Conservation (phyloP, 164 flowering plant species). For the Saururus chinensis region DNA sequence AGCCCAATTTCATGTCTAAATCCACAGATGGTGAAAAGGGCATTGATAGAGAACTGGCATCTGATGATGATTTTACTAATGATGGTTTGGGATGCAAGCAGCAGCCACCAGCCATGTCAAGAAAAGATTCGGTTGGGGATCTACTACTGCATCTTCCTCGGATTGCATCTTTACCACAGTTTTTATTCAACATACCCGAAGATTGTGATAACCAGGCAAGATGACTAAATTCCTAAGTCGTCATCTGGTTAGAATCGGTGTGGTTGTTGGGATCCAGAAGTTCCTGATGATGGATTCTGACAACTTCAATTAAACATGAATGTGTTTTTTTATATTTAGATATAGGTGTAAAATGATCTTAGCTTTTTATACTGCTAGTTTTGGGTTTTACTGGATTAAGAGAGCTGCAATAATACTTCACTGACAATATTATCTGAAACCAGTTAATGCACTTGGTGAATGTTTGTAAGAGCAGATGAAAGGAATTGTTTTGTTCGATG, state of each 20-base stretch:
- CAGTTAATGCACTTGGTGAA: too few relatives aligned
- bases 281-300: conserved; percentile 7
- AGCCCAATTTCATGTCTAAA: conserved; percentile 5
- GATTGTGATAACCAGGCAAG: conserved; percentile 39
- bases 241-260: background rate
- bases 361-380: background rate
- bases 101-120: conserved; percentile 34
- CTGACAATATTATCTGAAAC: too few relatives aligned
- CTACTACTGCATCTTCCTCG: conserved; percentile 79
- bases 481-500: too few relatives aligned
- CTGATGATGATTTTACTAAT: conserved; percentile 16
- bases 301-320: background rate
- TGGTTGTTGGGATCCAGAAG: conserved; percentile 5
- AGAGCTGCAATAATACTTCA: too few relatives aligned
- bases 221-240: conserved; percentile 6
- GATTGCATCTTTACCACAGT: conserved; percentile 74
- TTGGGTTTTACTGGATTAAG: too few relatives aligned
- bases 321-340: background rate
- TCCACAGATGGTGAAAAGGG: conserved; percentile 6
- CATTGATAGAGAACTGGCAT: conserved; percentile 8
- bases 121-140: conserved; percentile 78
- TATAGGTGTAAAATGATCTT: background rate
- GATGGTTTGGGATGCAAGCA: conserved; percentile 26
- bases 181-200: conserved; percentile 66
- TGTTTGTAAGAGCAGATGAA: too few relatives aligned